Conservation (phyloP, 2,329 filamentous ascomycete species). For the Pseudogymnoascus sp. region DNA sequence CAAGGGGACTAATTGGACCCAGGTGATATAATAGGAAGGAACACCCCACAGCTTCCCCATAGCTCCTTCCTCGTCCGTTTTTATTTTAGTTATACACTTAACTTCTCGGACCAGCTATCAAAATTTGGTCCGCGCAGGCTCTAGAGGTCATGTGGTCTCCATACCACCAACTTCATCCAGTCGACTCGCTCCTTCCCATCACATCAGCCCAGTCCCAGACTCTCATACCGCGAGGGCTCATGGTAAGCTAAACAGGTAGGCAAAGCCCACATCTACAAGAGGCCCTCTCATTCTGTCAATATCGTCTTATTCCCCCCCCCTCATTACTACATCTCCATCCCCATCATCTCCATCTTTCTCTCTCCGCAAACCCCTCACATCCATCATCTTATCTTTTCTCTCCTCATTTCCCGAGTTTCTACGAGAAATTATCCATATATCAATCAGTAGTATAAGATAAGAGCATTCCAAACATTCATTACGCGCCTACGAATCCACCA, state of each 20-base stretch:
- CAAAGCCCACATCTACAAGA: not conserved
- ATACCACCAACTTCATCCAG: not conserved
- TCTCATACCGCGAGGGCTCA: not conserved
- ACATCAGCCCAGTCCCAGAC: not conserved
- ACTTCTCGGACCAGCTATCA: not conserved
- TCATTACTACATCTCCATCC: slow-evolving; percentile 1
- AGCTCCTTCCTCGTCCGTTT: not conserved
- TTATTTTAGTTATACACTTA: not conserved
- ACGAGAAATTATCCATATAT: not conserved
- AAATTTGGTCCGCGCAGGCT: not conserved
- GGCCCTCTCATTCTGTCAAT: not conserved
- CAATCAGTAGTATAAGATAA: not conserved
- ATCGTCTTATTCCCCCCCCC: not conserved
- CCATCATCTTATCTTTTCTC: not conserved
- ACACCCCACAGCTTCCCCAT: slow-evolving; percentile 1
- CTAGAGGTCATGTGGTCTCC: not conserved
- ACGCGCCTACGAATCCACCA: not conserved
- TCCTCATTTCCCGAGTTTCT: not conserved
- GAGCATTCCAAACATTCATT: not conserved
- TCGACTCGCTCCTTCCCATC: not conserved
- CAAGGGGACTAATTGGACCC: not conserved
- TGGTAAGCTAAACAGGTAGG: not conserved
- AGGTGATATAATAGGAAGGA: not conserved
- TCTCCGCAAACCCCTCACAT: not conserved
- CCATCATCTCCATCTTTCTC: not conserved